phyloP scores from a whole-genome alignment of 2,329 filamentous ascomycete genomes.

The Acrocalymma vagum region DNA sequence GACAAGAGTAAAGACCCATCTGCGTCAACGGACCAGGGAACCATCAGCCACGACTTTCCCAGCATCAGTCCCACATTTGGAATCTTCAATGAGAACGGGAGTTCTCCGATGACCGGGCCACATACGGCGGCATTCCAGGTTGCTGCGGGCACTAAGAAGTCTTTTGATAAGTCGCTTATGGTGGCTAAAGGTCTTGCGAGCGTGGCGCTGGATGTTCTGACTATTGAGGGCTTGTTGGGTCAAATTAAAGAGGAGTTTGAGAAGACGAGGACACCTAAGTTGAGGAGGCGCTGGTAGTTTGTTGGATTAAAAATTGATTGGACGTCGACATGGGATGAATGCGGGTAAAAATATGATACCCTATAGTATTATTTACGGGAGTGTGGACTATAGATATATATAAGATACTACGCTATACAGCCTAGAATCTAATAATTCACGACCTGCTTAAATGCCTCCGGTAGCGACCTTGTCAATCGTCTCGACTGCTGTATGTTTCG shows the following conservation, averaged over 20 bases:
- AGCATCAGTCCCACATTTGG: slow-evolving; percentile 23
- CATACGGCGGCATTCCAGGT: slow-evolving; percentile 22
- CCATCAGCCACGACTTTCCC: slow-evolving; percentile 22
- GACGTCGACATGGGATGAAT: too few species aligned
- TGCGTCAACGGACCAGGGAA: slow-evolving; percentile 24
- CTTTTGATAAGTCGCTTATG: slow-evolving; percentile 22
- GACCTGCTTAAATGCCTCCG: too few species aligned
- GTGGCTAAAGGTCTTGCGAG: slow-evolving; percentile 21
- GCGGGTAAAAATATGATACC: too few species aligned
- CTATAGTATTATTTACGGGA: too few species aligned
- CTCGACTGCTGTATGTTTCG: background rate
- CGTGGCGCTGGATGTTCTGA: slow-evolving; percentile 18
- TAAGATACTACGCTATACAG: too few species aligned
- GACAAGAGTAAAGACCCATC: slow-evolving; percentile 14
- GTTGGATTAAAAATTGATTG: too few species aligned
- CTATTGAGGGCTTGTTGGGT: slow-evolving; percentile 18
- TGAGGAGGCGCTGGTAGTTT: slow-evolving; percentile 6
- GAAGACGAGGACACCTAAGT: background rate
- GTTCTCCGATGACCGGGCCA: slow-evolving; percentile 14
- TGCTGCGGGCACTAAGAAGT: slow-evolving; percentile 14
- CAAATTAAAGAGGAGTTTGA: slow-evolving; percentile 18
- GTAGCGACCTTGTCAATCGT: background rate
- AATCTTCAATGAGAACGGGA: slow-evolving; percentile 21
- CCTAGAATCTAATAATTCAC: too few species aligned
- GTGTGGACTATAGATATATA: too few species aligned